Base-by-base conservation (phyloP, 306 rosid genomes). In the Purshia tridentata region DNA sequence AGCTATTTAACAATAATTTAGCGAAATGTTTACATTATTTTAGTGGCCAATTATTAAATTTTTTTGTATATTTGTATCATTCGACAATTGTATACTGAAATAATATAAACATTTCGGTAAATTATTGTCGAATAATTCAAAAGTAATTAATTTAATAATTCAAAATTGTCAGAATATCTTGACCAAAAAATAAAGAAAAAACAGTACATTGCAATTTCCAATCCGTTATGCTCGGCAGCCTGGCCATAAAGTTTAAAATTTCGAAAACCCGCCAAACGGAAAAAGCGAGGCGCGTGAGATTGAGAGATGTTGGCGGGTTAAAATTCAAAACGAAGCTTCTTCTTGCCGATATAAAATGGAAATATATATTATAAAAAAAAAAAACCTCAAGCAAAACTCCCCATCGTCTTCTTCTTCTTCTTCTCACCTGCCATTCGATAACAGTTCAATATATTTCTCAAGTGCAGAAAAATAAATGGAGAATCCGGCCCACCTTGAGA, bases 401-500 rank as follows among this genome's bases (percentile, higher is more conserved):
- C 68, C 40, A 8, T 64, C 52, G 57, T 44, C 18, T 15, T 39
- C 52, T 41, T 44, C 18, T 15, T 39, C 52, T 41, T 39, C 40
- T 41, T 29, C 45, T 44, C 52, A 62, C 67, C 60, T 51, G 23
- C 23, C 5, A 1, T 45, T 63, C 50, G 19, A 23, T 23, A 23
- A 23, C 29, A 23, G 23, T 63, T 63, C 68, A 9, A 4, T 47
- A 72, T 15, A 40, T 23, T 20, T 20, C 55, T 47, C 68, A n/a
- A 39, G 39, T 22, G 5, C 9, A 47, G 69, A 22, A 47, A 56
- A 14, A 22, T 18, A 41, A 58, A 68, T 89, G 96, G 90, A 51
- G 52, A 83, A 76, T 67, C 52, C 65, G 48, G 60, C 35, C 70
- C 81, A 89, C 82, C 88, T 94, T 3, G 96, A 94, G 80, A 84